A percentile compares a stretch with the other conserved stretches of the same genome.
Conservation (phyloP, 805 yeast genomes). For the Monosporozyma aerobia region DNA sequence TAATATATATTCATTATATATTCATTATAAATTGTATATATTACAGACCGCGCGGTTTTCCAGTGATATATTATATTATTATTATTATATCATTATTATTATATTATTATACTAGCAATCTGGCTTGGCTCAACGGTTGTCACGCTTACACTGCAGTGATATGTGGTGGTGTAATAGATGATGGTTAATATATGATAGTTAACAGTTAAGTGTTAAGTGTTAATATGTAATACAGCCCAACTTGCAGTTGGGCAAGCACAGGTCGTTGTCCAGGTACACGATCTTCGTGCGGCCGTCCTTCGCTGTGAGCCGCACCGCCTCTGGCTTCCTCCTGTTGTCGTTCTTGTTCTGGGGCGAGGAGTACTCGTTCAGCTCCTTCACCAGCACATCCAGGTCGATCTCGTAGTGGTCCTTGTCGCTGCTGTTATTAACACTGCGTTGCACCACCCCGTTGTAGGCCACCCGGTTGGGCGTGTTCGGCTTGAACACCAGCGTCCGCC, state of each 20-base stretch:
- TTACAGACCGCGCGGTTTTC: no score
- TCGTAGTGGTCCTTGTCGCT: slow-evolving; percentile 4
- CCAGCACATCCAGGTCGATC: slow-evolving; percentile 16
- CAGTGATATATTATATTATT: no score
- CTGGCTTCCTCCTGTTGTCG: not conserved
- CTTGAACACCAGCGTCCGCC: slow-evolving; percentile 36
- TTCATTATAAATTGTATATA: no score
- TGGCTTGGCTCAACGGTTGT: no score
- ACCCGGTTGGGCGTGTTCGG: slow-evolving; percentile 55
- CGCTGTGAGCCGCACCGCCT: not conserved
- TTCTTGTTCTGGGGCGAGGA: not conserved
- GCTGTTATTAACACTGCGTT: slow-evolving; percentile 21
- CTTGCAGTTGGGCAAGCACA: not conserved
- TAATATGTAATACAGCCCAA: no score
- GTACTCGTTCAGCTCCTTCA: slow-evolving; percentile 12
- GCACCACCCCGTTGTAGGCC: slow-evolving; percentile 32
- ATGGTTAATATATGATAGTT: no score
- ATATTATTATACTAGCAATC: no score
- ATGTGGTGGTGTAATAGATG: no score
- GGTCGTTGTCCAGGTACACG: slow-evolving; percentile 2
- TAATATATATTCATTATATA: no score
- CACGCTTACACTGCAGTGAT: no score
- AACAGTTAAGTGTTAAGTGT: no score
- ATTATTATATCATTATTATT: no score
- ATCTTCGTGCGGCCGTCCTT: slow-evolving; percentile 1